Evolutionary conservation across 768 basidiomycete species (phyloP).

Genomic region (Leccinum uliginosum): DNA sequence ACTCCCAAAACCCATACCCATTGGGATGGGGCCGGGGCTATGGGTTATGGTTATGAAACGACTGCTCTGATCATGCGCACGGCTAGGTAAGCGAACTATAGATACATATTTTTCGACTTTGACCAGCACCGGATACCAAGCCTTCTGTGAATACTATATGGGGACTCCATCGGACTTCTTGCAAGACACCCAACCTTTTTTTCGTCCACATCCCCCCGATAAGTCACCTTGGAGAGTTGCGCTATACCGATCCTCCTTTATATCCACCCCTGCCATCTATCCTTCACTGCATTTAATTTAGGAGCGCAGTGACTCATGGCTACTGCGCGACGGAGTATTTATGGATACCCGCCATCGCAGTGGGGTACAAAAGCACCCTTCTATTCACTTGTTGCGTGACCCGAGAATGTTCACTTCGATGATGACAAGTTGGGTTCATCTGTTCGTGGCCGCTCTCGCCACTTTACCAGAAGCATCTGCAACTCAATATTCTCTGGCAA

Average conservation of each 20-base stretch:
- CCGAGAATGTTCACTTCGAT: slow-evolving; percentile 7
- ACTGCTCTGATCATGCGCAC: too few relatives aligned
- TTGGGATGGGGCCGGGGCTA: too few relatives aligned
- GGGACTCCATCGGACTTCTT: background rate
- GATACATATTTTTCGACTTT: background rate
- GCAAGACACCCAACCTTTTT: slow-evolving; percentile 1
- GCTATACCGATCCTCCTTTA: background rate
- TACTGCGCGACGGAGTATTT: slow-evolving; percentile 5
- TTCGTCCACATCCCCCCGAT: background rate
- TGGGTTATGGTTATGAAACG: too few relatives aligned
- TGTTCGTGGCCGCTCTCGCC: slow-evolving; percentile 6
- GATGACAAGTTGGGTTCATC: slow-evolving; percentile 1
- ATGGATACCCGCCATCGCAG: background rate
- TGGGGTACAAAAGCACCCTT: background rate
- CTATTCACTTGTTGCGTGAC: background rate
- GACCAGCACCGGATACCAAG: background rate
- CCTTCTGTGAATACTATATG: background rate
- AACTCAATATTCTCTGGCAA: slow-evolving; percentile 47
- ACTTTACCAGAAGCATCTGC: slow-evolving; percentile 16
- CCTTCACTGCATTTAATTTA: background rate
- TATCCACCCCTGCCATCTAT: background rate
- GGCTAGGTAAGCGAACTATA: too few relatives aligned
- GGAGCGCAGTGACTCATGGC: background rate
- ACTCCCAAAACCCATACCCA: background rate
- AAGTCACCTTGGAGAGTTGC: background rate